Base-by-base conservation (phyloP, 129 eudicot genomes). In the Flaveria brownii region DNA sequence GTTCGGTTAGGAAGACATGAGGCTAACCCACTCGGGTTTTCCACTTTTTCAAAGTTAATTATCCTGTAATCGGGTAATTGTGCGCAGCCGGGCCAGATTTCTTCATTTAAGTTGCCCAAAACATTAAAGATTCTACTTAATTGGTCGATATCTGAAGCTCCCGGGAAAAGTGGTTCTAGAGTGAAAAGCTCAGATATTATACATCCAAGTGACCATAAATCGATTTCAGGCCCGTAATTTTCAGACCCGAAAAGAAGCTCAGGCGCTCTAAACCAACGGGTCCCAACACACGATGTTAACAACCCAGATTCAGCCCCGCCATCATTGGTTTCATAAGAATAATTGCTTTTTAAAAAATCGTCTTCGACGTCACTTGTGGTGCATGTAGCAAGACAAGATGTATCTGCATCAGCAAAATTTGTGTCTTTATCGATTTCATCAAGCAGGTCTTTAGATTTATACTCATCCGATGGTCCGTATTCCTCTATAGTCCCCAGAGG, bases 261-360 rank as follows among this genome's bases (percentile, higher is more conserved):
- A 5, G 99, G 99, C 20, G 97, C 93, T 77, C 97, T 77, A 80
- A 84, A 94, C 99, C 99, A 94, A 39, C 99, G 93, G 69, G 99
- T 94, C 46, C 99, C 99, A 6, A 91, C 97, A 77, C 96, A 89
- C 7, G 99, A 94, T 41, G 99, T 94, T 55, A 94, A 75, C 39
- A 88, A 81, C 23, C 86, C 96, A 13, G 70, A 61, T 43, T 82
- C 82, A 42, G 82, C 65, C 46, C 80, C 88, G 49, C 72, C 86
- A 18, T 87, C 91, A 3, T 86, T 92, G 14, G 77, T 68, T 52
- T 82, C 92, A 41, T 89, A 89, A 8, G 86, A 82, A 77, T 83
- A 84, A 45, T 89, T 71, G 17, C 82, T 73, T 75, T 80, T 86
- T 16, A 80, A 67, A 42, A 85, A 82, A 49, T 88, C 93, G 11